Evolutionary conservation across 2,329 filamentous ascomycete species (phyloP).

Genomic region (Cercospora sp.): DNA sequence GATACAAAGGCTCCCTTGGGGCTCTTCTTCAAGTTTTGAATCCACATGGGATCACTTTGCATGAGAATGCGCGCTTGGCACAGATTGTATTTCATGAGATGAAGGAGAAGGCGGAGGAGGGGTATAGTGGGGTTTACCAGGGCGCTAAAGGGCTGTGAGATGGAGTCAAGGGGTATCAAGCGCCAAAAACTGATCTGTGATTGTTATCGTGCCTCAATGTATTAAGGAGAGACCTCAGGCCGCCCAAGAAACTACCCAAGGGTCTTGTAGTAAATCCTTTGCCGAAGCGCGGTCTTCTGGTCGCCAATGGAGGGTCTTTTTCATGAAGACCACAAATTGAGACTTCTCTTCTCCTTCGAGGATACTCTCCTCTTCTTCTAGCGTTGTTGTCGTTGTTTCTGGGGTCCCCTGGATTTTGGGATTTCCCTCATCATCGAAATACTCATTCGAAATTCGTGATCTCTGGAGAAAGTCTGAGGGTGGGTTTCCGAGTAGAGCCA

Average conservation of each 20-base stretch:
- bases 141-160: constrained; percentile 11
- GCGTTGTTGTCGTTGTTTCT: background rate
- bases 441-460: background rate
- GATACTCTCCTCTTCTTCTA: background rate
- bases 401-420: too few relatives aligned
- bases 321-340: constrained; percentile 40
- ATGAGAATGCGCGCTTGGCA: constrained; percentile 42
- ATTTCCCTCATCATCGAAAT: background rate
- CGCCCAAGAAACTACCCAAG: constrained; percentile 34
- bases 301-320: constrained; percentile 43
- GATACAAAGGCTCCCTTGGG: constrained; percentile 47
- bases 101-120: constrained; percentile 40
- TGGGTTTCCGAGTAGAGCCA: background rate
- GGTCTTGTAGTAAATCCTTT: constrained; percentile 41
- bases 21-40: constrained; percentile 40
- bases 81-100: constrained; percentile 47
- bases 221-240: background rate
- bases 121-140: constrained; percentile 45
- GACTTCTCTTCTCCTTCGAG: constrained; percentile 34
- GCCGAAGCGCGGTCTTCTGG: constrained; percentile 44
- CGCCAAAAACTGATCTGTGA: background rate
- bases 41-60: constrained; percentile 38
- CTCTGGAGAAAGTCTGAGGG: background rate
- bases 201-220: background rate
- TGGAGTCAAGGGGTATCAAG: background rate